These are phyloP conservation scores for Ziziphus jujuba DNA, from an alignment of 306 rosid genomes.

Conservation along the genomic window DNA sequence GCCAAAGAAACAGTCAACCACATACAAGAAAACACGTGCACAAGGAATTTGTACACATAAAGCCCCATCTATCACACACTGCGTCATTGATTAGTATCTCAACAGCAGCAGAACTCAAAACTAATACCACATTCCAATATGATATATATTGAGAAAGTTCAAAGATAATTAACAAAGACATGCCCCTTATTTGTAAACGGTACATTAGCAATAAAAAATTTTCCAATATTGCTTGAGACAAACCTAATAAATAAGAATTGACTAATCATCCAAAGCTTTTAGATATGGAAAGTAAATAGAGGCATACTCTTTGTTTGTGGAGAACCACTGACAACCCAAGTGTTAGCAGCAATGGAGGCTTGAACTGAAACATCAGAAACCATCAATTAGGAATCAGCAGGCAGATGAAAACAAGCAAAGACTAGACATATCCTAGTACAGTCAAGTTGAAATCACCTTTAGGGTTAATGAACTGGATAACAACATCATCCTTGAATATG, in stretches of 20 bases:
- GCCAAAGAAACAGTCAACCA: background rate
- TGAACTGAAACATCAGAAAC: constrained; percentile 60
- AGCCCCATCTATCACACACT: too few species aligned
- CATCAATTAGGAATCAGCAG: background rate
- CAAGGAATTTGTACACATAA: too few species aligned
- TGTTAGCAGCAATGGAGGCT: constrained; percentile 97
- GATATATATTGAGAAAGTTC: too few species aligned
- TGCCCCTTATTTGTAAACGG: too few species aligned
- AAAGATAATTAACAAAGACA: too few species aligned
- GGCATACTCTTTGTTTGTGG: constrained; percentile 93
- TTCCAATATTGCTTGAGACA: too few species aligned
- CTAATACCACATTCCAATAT: too few species aligned
- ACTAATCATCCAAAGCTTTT: background rate
- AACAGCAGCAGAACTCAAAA: too few species aligned
- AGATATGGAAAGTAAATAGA: background rate
- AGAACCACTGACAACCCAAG: constrained; percentile 98
- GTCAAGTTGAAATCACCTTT: constrained; percentile 50
- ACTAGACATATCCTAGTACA: background rate
- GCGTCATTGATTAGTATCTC: too few species aligned
- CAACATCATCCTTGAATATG: constrained; percentile 92
- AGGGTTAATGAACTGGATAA: constrained; percentile 87
- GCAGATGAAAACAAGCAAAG: background rate
- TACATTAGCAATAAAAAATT: too few species aligned
- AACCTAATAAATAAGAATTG: background rate
- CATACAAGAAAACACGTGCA: background rate